Evolutionary conservation across 768 basidiomycete genomes (phyloP).

Genomic region (Boletus rufocinnamomeus): DNA sequence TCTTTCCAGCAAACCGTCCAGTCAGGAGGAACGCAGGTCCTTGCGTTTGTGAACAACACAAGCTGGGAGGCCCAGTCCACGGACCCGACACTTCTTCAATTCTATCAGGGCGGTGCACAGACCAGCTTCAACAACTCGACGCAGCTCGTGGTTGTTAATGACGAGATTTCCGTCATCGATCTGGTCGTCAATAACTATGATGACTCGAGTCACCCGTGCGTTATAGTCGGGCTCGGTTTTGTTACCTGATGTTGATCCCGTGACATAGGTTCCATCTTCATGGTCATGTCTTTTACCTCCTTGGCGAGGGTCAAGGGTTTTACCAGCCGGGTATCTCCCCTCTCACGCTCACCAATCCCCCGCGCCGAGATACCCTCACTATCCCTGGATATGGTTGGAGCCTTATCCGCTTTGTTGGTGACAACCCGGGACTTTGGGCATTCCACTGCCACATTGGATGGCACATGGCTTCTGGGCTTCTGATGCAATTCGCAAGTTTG

Average conservation of each 20-base stretch:
- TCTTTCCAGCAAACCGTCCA: conserved; percentile 30
- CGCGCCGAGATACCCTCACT: conserved; percentile 44
- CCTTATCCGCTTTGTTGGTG: conserved; percentile 42
- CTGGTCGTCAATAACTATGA: conserved; percentile 27
- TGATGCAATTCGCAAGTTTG: conserved; percentile 44
- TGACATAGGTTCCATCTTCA: conserved; percentile 40
- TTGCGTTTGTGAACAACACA: conserved; percentile 31
- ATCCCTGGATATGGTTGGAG: conserved; percentile 42
- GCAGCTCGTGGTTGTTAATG: conserved; percentile 29
- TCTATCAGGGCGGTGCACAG: conserved; percentile 26
- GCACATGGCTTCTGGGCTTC: conserved; percentile 43
- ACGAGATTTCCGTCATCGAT: conserved; percentile 33
- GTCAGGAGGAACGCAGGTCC: conserved; percentile 29
- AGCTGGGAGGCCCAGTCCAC: conserved; percentile 30
- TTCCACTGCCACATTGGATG: conserved; percentile 46
- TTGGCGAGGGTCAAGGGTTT: conserved; percentile 38
- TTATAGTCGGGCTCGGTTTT: not conserved
- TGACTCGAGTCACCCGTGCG: conserved; percentile 36
- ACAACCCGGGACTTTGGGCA: conserved; percentile 49
- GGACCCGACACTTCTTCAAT: conserved; percentile 33
- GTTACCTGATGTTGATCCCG: not conserved
- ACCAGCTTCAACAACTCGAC: conserved; percentile 26
- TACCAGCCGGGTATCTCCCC: conserved; percentile 32
- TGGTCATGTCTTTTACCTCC: conserved; percentile 38
- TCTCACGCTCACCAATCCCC: conserved; percentile 39